Evolutionary conservation across 371 early-diverging fungal genomes (phyloP).

Genomic region (Fennellomyces sp.): DNA sequence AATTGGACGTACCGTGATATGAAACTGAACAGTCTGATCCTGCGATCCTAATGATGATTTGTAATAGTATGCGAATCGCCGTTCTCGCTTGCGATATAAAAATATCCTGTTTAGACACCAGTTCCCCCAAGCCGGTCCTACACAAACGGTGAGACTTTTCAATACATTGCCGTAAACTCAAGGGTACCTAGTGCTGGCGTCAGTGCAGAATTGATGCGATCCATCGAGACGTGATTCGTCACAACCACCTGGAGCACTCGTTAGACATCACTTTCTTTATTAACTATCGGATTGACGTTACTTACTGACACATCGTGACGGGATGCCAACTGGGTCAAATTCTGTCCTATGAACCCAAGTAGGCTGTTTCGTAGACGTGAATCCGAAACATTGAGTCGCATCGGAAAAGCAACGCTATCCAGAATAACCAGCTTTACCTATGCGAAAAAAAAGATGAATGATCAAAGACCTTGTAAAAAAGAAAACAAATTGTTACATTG

Average conservation of each 20-base stretch:
- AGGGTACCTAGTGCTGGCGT: slow-evolving; percentile 21
- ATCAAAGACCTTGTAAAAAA: background rate
- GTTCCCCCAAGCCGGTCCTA: slow-evolving; percentile 8
- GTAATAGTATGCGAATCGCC: slow-evolving; percentile 10
- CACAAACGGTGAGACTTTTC: background rate
- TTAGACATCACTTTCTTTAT: background rate
- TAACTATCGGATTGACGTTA: background rate
- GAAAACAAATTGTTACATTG: background rate
- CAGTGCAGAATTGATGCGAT: slow-evolving; percentile 9
- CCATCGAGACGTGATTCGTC: slow-evolving; percentile 13
- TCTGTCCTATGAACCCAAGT: slow-evolving; percentile 48
- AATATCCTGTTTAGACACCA: slow-evolving; percentile 15
- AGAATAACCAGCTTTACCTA: slow-evolving; percentile 63
- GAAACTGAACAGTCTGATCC: slow-evolving; percentile 5
- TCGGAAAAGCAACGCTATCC: slow-evolving; percentile 70
- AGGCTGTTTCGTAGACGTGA: slow-evolving; percentile 45
- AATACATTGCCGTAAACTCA: too few relatives aligned
- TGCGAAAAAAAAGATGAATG: background rate
- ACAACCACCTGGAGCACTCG: slow-evolving; percentile 8
- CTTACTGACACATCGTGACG: slow-evolving; percentile 53
- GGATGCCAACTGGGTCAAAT: slow-evolving; percentile 48
- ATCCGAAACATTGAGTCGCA: slow-evolving; percentile 54
- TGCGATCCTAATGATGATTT: slow-evolving; percentile 3
- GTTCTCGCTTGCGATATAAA: slow-evolving; percentile 15
- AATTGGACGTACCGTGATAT: slow-evolving; percentile 8